These are phyloP conservation scores for Rhamnella rubrinervis DNA, from an alignment of 331 rosid species.

Conservation along the genomic window DNA sequence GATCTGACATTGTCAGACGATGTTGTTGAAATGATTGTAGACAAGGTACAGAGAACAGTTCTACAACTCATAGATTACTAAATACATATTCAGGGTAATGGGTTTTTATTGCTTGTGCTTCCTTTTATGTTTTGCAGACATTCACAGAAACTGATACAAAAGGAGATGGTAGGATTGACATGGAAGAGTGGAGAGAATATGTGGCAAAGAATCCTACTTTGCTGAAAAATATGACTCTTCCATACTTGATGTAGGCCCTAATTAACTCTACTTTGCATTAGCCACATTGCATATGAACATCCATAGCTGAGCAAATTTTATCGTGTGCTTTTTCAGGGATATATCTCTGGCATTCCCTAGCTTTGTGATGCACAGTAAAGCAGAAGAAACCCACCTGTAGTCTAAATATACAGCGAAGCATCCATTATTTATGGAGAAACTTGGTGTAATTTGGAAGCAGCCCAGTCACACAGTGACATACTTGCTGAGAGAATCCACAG, in stretches of 20 bases:
- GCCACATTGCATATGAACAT: no score
- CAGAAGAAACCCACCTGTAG: constrained; percentile 24
- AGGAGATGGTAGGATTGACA: constrained; percentile 64
- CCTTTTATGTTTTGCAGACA: constrained; percentile 28
- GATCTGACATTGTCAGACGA: constrained; percentile 47
- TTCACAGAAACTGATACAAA: constrained; percentile 51
- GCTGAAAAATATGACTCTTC: constrained; percentile 29
- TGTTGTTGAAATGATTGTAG: constrained; percentile 45
- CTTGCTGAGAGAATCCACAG: no score
- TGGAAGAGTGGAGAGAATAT: constrained; percentile 57
- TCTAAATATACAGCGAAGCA: not conserved
- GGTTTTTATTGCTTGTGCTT: not conserved
- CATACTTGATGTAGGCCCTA: constrained; percentile 28
- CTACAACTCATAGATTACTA: not conserved
- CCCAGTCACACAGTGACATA: no score
- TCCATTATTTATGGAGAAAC: no score
- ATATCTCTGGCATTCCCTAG: constrained; percentile 60
- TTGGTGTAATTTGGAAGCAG: no score
- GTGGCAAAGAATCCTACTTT: constrained; percentile 24
- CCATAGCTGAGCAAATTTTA: no score
- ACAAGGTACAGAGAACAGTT: constrained; percentile 41
- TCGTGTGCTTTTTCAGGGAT: constrained; percentile 40
- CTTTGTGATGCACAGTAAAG: constrained; percentile 38
- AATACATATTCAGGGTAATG: not conserved
- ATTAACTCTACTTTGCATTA: no score